Base-by-base conservation (phyloP, 306 rosid species). In the Carpinus fangiana region DNA sequence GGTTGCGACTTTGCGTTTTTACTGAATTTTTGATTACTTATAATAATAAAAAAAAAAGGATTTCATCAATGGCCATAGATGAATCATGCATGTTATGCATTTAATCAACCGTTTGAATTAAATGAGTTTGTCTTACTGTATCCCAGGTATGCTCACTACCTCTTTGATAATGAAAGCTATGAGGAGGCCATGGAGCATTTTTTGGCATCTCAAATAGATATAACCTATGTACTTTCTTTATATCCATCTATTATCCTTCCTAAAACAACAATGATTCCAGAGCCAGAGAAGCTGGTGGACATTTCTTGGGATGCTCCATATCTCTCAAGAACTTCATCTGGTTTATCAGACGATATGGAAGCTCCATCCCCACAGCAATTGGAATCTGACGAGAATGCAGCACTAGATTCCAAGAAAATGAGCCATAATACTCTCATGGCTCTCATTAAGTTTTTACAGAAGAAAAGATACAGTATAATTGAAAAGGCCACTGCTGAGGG, bases 181-280 rank as follows among this genome's bases (percentile, higher is more conserved):
- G 99, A 93, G 89, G 99, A 90, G 73, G 97, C 98, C 75, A 88
- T 96, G 99, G 99, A 91, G 81, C 97, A 96, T 74, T 96, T 96
- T 84, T 76, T 93, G 84, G 97, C 87, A 59, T 91, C 99, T 76
- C 98, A 90, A 86, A 96, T 93, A 53, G 94, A 96, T 72, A 84
- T 93, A 84, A 93, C 93, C 57, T 90, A 91, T 79, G 99, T 96
- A 26, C 96, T 96, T 77, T 93, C 97, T 34, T 78, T 96, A 70
- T 96, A 89, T 87, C 92, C 96, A 56, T 93, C 94, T 61, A 88
- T 96, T 78, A 61, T 79, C 71, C 96, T 96, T 88, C 99, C 98
- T 5, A 93, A 88, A 83, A 93, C 99, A 59, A 78, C 88, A 75
- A 36, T 88, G 80, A 81, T 93, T 76, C 80, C 79, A 46, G 99